Evolutionary conservation across 2,329 filamentous ascomycete species (phyloP).

Genomic region (Trichoderma gracile): DNA sequence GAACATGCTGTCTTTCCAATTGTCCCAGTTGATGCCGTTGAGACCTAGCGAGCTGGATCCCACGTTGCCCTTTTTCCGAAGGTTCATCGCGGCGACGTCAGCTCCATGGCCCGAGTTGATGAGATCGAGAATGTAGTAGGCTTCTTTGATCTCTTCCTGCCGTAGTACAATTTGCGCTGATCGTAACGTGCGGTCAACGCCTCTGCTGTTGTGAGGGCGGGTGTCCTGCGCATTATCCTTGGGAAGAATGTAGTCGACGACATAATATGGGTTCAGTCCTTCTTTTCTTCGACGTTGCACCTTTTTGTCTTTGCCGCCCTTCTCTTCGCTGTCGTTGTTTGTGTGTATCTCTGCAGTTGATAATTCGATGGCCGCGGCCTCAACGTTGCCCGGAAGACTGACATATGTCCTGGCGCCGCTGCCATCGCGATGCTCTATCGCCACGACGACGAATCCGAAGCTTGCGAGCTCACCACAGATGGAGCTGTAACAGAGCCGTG

Average conservation of each 20-base stretch:
- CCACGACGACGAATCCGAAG: slow-evolving; percentile 65
- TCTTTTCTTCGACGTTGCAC: slow-evolving; percentile 33
- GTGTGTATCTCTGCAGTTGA: slow-evolving; percentile 34
- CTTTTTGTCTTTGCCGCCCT: slow-evolving; percentile 39
- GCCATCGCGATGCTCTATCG: slow-evolving; percentile 66
- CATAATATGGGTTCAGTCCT: slow-evolving; percentile 43
- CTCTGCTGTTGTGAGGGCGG: slow-evolving; percentile 56
- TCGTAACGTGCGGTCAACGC: slow-evolving; percentile 61
- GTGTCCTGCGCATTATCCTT: slow-evolving; percentile 54
- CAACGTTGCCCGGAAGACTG: slow-evolving; percentile 51
- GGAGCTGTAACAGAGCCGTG: slow-evolving; percentile 61
- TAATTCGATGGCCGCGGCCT: slow-evolving; percentile 37
- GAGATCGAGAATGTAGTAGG: slow-evolving; percentile 55
- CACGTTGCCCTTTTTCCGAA: slow-evolving; percentile 58
- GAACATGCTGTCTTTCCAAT: slow-evolving; percentile 59
- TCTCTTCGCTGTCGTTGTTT: slow-evolving; percentile 28
- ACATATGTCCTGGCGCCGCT: slow-evolving; percentile 62
- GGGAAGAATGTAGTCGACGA: slow-evolving; percentile 64
- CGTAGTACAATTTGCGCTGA: slow-evolving; percentile 63
- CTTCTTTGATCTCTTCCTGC: slow-evolving; percentile 65
- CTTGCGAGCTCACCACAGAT: slow-evolving; percentile 67
- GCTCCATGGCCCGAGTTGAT: slow-evolving; percentile 58
- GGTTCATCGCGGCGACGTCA: slow-evolving; percentile 51
- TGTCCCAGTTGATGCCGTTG: slow-evolving; percentile 54
- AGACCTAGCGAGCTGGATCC: slow-evolving; percentile 61